Evolutionary conservation across 768 basidiomycete genomes (phyloP), one percentile per base, ranked within the genome.

Genomic region (Boletus edulis): DNA sequence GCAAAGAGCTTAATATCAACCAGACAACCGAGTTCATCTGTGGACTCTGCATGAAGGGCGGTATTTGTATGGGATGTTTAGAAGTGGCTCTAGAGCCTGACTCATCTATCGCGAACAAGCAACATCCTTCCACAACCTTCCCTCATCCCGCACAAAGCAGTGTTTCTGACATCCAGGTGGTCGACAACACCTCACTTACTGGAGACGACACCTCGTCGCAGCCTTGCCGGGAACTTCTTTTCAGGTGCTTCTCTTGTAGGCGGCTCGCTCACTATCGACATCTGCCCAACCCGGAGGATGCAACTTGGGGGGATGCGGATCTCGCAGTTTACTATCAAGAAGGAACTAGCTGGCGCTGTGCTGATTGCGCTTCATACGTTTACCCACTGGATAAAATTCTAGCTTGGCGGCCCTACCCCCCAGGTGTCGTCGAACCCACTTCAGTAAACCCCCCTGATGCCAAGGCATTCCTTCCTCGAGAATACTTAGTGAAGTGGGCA

Each of bases 401-500:
- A 40, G 95, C 94, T 2, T 97, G 95, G 95, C 80, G 94, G 29
- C 88, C 91, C 5, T 88, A 83, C 64, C 91, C 92, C 24, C 70
- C 79, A 1, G 78, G 79, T 56, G 87, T 83, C 17, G 68, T 77
- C 9, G 87, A 91, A 63, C 75, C 82, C 3, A 55, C 73, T 24
- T 71, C 62, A 29, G 64, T 73, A 8, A 73, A 79, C 49, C 62
- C 72, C 3, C 75, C 80, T 0, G 72, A 83, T 58, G 77, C 77
- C 67, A 94, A 86, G 67, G 67, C 75, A 24, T 62, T 74, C 34
- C 77, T 95, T 15, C 91, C 91, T n/a, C 75, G 95, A 42, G 92
- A 96, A 70, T 98, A 98, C 67, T 83, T 98, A 13, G 84, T 98
- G 52, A 98, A 98, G 69, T 98, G 94, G 93, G 70, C 71, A 10